These are phyloP conservation scores for Eutrema japonicum DNA, from an alignment of 345 rosid genomes.

Conservation along the genomic window DNA sequence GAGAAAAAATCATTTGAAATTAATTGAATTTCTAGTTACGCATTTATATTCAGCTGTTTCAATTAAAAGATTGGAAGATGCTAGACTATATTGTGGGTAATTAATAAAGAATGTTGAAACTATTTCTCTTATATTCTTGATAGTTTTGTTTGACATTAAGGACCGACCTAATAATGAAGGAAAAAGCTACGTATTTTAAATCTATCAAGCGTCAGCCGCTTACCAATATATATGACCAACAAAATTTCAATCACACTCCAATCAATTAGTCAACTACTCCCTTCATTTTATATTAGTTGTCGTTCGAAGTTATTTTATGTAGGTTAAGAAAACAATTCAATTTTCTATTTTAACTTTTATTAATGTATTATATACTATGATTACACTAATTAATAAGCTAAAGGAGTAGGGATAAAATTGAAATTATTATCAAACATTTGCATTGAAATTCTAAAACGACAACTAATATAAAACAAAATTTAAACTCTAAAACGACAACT, in stretches of 20 bases:
- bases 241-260: slow-evolving; percentile 38
- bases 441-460: too few relatives aligned
- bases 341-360: too few relatives aligned
- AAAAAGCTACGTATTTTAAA: slow-evolving; percentile 27
- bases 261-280: slow-evolving; percentile 42
- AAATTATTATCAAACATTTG: too few relatives aligned
- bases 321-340: too few relatives aligned
- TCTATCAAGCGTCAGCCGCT: slow-evolving; percentile 29
- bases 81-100: slow-evolving; percentile 1
- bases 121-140: slow-evolving; percentile 2
- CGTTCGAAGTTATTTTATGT: too few relatives aligned
- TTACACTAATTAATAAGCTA: too few relatives aligned
- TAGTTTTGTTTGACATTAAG: slow-evolving; percentile 39
- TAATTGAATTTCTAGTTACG: not conserved
- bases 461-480: too few relatives aligned
- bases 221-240: slow-evolving; percentile 30
- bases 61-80: not conserved
- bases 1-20: not conserved
- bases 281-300: too few relatives aligned
- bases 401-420: too few relatives aligned
- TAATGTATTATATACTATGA: too few relatives aligned
- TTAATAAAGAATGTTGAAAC: not conserved
- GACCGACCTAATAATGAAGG: slow-evolving; percentile 45
- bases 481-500: too few relatives aligned
- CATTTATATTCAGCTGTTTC: slow-evolving; percentile 9